Evolutionary conservation across 257 asterid genomes (phyloP), one percentile per base, ranked within the genome.

Genomic region (Fraxinus americana): DNA sequence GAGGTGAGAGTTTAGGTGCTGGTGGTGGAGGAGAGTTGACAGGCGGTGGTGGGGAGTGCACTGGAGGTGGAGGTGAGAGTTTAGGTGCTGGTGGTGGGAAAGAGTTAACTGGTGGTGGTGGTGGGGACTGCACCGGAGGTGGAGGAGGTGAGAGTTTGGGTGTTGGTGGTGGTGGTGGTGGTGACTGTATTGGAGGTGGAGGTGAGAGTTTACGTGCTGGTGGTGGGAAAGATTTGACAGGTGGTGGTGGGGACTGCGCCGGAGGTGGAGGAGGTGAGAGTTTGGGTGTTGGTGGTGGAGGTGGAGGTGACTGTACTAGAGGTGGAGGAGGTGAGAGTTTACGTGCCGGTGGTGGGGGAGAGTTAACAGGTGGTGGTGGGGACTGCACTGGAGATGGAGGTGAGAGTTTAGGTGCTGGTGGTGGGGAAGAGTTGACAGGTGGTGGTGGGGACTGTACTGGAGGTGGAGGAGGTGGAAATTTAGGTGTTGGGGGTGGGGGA

Each of bases 61-160:
- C 35, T 25, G 30, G 77, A 19, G 70, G 54, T 14, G 78, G 71
- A 63, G 69, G 69, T 25, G 69, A 63, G 69, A 63, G 7, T 25
- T 63, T 61, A 7, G 29, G 67, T 21, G 67, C 12, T 1, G 68
- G 32, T 7, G 63, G 67, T 61, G 67, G 32, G 0, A 30, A 30
- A 0, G 30, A 59, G 7, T 50, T 50, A 3, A 16, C 8, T 0
- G 50, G 16, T 43, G 65, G 67, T 43, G 65, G 67, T 59, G 67
- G 67, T 7, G 67, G 34, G 9, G 34, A 61, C 30, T 61, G 34
- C 13, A 61, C 17, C 3, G 30, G 68, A 61, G 68, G 34, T 57
- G 67, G 67, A n/a, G 67, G 67, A 23, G 34, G 68, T 21, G 68
- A 61, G 68, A 59, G 13, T 59, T 59, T 59, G 19, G 74, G 67